phyloP scores from a whole-genome alignment of 805 yeast species.

The Barnettozyma siamensis region DNA sequence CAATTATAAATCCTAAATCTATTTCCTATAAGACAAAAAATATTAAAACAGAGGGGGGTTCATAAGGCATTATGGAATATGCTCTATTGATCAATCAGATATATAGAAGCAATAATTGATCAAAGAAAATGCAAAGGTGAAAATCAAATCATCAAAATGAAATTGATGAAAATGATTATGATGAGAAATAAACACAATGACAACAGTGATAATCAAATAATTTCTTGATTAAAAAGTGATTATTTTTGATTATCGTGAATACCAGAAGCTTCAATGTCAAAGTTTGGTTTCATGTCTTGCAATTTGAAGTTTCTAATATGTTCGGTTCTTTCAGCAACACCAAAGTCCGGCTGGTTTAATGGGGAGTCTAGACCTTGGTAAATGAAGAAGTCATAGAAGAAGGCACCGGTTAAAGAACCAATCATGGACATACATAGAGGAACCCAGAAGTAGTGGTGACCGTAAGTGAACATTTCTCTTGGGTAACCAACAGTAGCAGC shows the following conservation, averaged over 20 bases:
- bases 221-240: background rate
- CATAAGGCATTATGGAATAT: background rate
- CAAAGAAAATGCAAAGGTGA: background rate
- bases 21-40: background rate
- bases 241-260: background rate
- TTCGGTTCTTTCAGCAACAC: slow-evolving; percentile 16
- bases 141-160: background rate
- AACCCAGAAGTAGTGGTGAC: slow-evolving; percentile 46
- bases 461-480: slow-evolving; percentile 31
- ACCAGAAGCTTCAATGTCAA: slow-evolving; percentile 10
- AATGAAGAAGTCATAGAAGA: slow-evolving; percentile 44
- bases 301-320: slow-evolving; percentile 18
- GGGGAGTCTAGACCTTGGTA: slow-evolving; percentile 50
- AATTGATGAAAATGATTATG: too few species aligned
- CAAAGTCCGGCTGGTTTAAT: slow-evolving; percentile 37
- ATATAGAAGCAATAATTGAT: background rate
- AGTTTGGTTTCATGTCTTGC: slow-evolving; percentile 21
- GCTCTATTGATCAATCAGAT: background rate
- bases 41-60: background rate
- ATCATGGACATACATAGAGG: slow-evolving; percentile 45
- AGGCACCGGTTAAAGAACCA: slow-evolving; percentile 44
- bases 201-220: background rate
- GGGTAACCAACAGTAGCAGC: slow-evolving; percentile 43
- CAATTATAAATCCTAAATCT: background rate
- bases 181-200: too few species aligned